Percentiles rank a stretch among this genome's conserved stretches.
phyloP scores from a whole-genome alignment of 2,329 filamentous ascomycete genomes.

The Colletotrichum plurivorum region DNA sequence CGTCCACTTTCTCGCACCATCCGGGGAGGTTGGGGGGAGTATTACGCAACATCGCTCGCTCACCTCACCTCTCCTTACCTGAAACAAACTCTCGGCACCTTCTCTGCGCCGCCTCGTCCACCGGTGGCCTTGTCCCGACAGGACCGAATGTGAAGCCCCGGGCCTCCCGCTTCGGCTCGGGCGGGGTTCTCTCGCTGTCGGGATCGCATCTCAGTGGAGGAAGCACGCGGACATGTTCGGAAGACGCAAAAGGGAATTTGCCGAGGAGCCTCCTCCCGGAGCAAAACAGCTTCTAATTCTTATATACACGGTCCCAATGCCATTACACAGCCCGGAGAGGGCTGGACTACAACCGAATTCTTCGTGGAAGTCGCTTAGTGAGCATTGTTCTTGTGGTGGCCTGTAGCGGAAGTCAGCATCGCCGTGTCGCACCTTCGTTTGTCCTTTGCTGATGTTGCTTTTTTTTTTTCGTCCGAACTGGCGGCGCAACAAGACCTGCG shows the following conservation, averaged over 20 bases:
- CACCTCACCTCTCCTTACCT: conserved; percentile 20
- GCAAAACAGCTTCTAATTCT: conserved; percentile 40
- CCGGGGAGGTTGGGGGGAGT: not conserved
- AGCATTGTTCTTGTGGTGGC: conserved; percentile 99
- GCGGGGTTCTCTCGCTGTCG: not conserved
- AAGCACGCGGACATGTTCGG: not conserved
- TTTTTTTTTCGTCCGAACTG: not conserved
- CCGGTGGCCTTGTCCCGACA: not conserved
- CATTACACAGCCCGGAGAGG: conserved; percentile 35
- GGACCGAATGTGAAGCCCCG: not conserved
- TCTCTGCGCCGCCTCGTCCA: conserved; percentile 1
- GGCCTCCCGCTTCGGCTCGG: not conserved
- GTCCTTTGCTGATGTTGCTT: conserved; percentile 22
- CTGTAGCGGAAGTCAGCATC: conserved; percentile 61
- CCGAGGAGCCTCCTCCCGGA: conserved; percentile 34
- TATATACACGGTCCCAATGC: conserved; percentile 42
- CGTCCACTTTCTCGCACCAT: too few species aligned
- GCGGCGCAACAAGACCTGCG: not conserved
- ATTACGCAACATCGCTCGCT: conserved; percentile 30
- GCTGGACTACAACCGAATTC: conserved; percentile 28
- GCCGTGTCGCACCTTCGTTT: conserved; percentile 42
- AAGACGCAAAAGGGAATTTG: conserved; percentile 27
- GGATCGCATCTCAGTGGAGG: not conserved
- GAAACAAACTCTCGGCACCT: conserved; percentile 32
- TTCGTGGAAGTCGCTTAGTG: conserved; percentile 73